Conservation (phyloP, 192 early-diverging fungal genomes). For the Coemansia sp. region DNA sequence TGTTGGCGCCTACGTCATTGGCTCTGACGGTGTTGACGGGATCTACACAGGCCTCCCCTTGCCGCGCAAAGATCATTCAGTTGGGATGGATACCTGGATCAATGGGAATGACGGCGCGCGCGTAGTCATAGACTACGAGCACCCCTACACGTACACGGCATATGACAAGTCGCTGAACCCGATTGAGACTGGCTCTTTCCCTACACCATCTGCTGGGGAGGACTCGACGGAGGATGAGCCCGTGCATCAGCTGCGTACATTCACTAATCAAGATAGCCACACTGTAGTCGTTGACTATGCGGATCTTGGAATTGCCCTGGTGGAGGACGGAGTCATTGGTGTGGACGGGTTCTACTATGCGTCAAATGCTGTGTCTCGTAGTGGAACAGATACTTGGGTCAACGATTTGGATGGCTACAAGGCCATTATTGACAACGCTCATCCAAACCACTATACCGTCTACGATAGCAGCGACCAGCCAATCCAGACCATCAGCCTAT, state of each 20-base stretch:
- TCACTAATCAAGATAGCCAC: slow-evolving; percentile 20
- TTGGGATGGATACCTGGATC: slow-evolving; percentile 13
- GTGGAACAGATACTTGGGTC: slow-evolving; percentile 33
- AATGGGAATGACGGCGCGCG: slow-evolving; percentile 6
- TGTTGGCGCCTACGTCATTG: slow-evolving; percentile 13
- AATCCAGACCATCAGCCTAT: slow-evolving; percentile 5
- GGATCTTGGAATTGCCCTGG: slow-evolving; percentile 14
- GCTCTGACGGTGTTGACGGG: slow-evolving; percentile 15
- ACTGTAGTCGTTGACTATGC: slow-evolving; percentile 36
- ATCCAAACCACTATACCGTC: slow-evolving; percentile 35
- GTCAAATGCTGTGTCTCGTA: neutral
- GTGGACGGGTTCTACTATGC: slow-evolving; percentile 35
- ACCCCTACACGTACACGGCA: slow-evolving; percentile 9
- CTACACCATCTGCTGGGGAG: neutral
- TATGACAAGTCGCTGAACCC: slow-evolving; percentile 9
- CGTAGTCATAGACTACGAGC: slow-evolving; percentile 15
- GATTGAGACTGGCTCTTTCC: slow-evolving; percentile 4
- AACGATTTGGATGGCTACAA: slow-evolving; percentile 21
- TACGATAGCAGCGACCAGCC: slow-evolving; percentile 20
- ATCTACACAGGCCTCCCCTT: slow-evolving; percentile 7
- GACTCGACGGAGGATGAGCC: neutral
- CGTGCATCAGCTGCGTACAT: slow-evolving; percentile 32
- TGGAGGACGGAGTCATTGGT: slow-evolving; percentile 1
- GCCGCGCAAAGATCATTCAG: neutral
- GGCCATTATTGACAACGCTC: slow-evolving; percentile 22